These are phyloP conservation scores for Lasiodiplodia theobromae DNA, from an alignment of 2,329 filamentous ascomycete species.

Conservation along the genomic window DNA sequence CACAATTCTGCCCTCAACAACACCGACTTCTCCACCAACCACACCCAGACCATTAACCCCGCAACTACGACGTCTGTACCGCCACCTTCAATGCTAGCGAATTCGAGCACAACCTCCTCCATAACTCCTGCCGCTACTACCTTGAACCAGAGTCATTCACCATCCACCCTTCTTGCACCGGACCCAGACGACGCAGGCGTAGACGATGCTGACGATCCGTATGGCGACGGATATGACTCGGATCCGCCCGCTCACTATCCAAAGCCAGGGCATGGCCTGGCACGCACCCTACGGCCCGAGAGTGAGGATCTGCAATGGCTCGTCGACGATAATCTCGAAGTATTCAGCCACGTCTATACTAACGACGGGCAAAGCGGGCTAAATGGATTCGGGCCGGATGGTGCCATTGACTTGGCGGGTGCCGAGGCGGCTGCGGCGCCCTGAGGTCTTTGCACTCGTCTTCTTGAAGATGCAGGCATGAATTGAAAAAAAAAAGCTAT, in stretches of 20 bases:
- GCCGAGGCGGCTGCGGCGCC: conserved; percentile 15
- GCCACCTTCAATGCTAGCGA: conserved; percentile 4
- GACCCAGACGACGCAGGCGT: background rate
- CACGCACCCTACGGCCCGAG: conserved; percentile 60
- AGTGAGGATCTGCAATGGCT: conserved; percentile 67
- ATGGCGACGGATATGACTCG: conserved; percentile 59
- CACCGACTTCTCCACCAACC: conserved; percentile 12
- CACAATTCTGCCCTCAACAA: conserved; percentile 15
- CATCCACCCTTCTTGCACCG: background rate
- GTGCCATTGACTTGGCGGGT: conserved; percentile 20
- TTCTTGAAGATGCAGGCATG: background rate
- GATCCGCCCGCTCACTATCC: conserved; percentile 66
- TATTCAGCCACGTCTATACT: conserved; percentile 60
- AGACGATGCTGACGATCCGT: conserved; percentile 22
- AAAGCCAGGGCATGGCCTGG: conserved; percentile 66
- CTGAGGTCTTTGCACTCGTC: background rate
- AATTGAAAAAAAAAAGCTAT: background rate
- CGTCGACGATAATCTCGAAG: conserved; percentile 65
- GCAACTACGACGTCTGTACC: conserved; percentile 33
- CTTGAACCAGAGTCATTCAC: background rate
- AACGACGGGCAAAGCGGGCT: conserved; percentile 29
- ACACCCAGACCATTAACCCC: conserved; percentile 26
- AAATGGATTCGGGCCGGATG: conserved; percentile 30
- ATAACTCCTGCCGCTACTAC: background rate
- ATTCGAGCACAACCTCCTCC: conserved; percentile 19